Base-by-base conservation (phyloP, 2,329 filamentous ascomycete species). In the Sclerotiophoma versabilis region DNA sequence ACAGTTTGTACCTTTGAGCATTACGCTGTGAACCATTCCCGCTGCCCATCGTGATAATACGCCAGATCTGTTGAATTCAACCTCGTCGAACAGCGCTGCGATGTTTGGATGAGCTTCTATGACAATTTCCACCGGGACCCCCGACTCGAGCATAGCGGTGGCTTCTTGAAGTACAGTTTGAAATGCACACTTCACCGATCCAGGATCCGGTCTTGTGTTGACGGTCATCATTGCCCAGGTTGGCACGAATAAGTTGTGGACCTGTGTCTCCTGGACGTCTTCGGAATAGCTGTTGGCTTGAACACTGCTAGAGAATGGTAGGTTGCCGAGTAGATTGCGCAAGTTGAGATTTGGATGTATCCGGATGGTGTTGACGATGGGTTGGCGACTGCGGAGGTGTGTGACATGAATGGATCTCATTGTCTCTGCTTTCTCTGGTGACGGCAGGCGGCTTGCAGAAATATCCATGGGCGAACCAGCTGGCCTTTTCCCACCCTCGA, bases 191-290 rank as follows among this genome's bases (percentile, higher is more conserved):
- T 41, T 57, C 2, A 65, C 17, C 2, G 62, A 64, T 0, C 65
- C 65, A 6, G 63, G 62, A 25, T 66, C 63, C 1, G 62, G 58
- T 9, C 53, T 43, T 2, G 63, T 64, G 27, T 59, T 68, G 7
- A 65, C 54, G 3, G 65, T 58, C 48, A 65, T 57, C 65, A 68
- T 68, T 7, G 65, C 57, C 65, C 65, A 68, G 3, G 59, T 66
- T 2, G 65, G 65, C n/a, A 68, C 17, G 11, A 56, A 64, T 1
- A 68, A 27, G 25, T 68, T 64, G 17, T 49, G 54, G 3, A 50
- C 46, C 5, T 60, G 59, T 2, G 46, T 45, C 8, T 60, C 42
- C 29, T 64, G 62, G 0, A 56, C 41, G 1, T 58, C 54, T 7
- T 49, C 26, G 0, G 59, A 47, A 25, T 59, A 59, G 23, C 59